Evolutionary conservation across 495 filamentous ascomycete species (phyloP).

Genomic region (Parmelia sp.): DNA sequence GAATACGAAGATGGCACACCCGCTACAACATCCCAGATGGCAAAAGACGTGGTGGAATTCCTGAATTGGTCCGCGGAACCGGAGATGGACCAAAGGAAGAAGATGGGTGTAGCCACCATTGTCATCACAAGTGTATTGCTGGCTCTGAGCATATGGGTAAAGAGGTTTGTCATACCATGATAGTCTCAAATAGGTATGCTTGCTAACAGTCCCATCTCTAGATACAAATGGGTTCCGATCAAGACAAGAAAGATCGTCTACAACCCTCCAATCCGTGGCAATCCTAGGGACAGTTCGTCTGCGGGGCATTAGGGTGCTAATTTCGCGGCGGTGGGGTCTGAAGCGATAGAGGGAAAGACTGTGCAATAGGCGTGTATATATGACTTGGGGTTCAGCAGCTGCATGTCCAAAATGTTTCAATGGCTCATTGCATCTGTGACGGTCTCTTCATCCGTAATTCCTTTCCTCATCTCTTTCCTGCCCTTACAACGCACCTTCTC

Average conservation of each 20-base stretch:
- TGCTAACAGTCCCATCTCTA: slow-evolving; percentile 23
- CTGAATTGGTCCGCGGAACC: slow-evolving; percentile 98
- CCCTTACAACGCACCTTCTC: no score
- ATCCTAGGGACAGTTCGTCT: neutral
- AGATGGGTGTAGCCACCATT: slow-evolving; percentile 96
- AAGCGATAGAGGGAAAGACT: slow-evolving; percentile 2
- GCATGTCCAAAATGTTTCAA: neutral
- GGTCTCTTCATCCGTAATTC: no score
- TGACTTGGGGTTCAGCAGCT: neutral
- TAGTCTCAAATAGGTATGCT: neutral
- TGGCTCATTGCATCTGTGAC: neutral
- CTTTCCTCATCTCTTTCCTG: no score
- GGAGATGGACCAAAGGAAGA: slow-evolving; percentile 98
- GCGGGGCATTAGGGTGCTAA: neutral
- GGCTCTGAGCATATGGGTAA: slow-evolving; percentile 91
- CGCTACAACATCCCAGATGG: slow-evolving; percentile 96
- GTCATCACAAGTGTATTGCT: slow-evolving; percentile 69
- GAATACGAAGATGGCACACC: slow-evolving; percentile 98
- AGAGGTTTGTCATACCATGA: slow-evolving; percentile 48
- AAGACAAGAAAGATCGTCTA: slow-evolving; percentile 93
- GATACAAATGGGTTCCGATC: slow-evolving; percentile 94
- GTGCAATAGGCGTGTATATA: slow-evolving; percentile 15
- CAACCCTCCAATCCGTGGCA: slow-evolving; percentile 54
- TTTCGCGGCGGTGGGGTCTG: neutral
- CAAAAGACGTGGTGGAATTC: slow-evolving; percentile 98